phyloP scores from a whole-genome alignment of 176 grass and related monocot species.

The Panicum miliaceum region DNA sequence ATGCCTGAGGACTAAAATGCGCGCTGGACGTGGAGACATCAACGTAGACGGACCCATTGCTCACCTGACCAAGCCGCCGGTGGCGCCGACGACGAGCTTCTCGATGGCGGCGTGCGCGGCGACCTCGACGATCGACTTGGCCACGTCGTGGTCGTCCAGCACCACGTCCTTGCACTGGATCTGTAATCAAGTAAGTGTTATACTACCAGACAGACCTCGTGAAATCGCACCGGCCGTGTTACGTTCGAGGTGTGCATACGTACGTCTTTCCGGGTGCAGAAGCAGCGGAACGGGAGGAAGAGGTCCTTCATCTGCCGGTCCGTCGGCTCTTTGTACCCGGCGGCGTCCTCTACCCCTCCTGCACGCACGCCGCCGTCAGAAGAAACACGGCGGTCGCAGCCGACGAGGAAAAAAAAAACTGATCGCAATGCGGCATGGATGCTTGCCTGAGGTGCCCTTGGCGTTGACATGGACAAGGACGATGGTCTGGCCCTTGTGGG shows the following conservation, averaged over 20 bases:
- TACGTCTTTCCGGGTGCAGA: slow-evolving; percentile 97
- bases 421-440: neutral
- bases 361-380: neutral
- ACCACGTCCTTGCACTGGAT: slow-evolving; percentile 80
- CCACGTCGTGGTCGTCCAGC: slow-evolving; percentile 76
- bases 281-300: slow-evolving; percentile 92
- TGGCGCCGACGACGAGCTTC: slow-evolving; percentile 74
- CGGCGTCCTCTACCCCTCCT: slow-evolving; percentile 51
- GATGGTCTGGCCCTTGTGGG: slow-evolving; percentile 68
- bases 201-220: neutral
- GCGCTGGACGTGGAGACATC: no score
- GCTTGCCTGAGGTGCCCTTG: slow-evolving; percentile 63
- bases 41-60: neutral
- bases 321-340: slow-evolving; percentile 62
- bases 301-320: slow-evolving; percentile 72
- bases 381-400: no score
- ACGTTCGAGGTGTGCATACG: neutral
- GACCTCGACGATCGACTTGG: slow-evolving; percentile 77
- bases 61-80: slow-evolving; percentile 68
- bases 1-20: neutral
- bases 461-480: slow-evolving; percentile 81
- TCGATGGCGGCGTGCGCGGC: slow-evolving; percentile 63
- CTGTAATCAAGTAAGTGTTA: slow-evolving; percentile 14
- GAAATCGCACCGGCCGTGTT: no score
- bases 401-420: neutral